phyloP scores from a whole-genome alignment of 768 basidiomycete genomes.

The Leucocoprinus sp. region DNA sequence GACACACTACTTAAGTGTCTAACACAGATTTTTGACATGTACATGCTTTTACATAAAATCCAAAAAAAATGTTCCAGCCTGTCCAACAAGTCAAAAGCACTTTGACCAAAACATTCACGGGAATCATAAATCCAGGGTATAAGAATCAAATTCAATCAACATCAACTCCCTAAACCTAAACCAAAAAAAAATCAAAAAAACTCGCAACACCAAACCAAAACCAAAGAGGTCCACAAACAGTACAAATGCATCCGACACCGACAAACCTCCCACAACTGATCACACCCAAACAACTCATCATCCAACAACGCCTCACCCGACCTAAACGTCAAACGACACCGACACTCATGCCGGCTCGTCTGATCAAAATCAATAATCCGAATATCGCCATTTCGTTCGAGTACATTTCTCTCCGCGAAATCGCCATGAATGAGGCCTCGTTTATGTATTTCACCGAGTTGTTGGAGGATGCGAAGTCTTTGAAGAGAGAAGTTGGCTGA shows the following conservation, averaged over 20 bases:
- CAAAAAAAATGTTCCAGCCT: too few relatives aligned
- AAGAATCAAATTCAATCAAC: too few relatives aligned
- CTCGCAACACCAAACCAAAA: too few relatives aligned
- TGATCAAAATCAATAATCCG: conserved; percentile 33
- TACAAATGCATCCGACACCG: conserved; percentile 22
- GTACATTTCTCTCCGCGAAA: conserved; percentile 35
- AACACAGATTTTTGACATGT: too few relatives aligned
- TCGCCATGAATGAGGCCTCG: conserved; percentile 29
- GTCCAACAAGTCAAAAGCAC: too few relatives aligned
- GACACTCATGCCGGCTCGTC: conserved; percentile 21
- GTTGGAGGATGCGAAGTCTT: conserved; percentile 26
- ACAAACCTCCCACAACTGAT: conserved; percentile 25
- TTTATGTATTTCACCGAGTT: conserved; percentile 26
- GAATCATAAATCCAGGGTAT: too few relatives aligned
- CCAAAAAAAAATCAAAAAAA: too few relatives aligned
- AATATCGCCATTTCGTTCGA: conserved; percentile 26
- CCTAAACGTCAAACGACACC: conserved; percentile 22
- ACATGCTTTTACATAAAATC: too few relatives aligned
- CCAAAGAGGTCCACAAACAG: conserved; percentile 11
- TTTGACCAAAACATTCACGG: too few relatives aligned
- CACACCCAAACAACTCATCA: conserved; percentile 24
- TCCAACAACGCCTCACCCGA: conserved; percentile 20
- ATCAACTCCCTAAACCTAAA: too few relatives aligned
- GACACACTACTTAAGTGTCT: too few relatives aligned
- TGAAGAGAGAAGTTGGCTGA: too few relatives aligned